Conservation (phyloP, 1,284 basidiomycete genomes). For the Cutaneotrichosporon sp. region DNA sequence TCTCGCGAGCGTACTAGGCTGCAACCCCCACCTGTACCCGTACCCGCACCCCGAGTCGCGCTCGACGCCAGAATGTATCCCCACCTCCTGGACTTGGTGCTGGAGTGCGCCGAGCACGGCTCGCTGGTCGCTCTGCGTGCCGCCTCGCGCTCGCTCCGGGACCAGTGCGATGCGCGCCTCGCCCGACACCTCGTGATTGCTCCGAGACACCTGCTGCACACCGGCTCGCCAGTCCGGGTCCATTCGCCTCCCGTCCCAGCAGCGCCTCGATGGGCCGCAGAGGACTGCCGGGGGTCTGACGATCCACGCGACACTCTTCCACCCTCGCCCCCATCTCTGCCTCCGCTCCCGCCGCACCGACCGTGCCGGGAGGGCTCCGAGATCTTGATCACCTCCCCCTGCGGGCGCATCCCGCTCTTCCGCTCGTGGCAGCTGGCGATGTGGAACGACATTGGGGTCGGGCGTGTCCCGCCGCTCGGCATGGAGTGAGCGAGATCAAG, state of each 20-base stretch:
- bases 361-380: not conserved
- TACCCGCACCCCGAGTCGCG: not conserved
- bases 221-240: not conserved
- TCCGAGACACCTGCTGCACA: not conserved
- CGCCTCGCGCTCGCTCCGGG: not conserved
- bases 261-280: not conserved
- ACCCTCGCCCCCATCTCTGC: not conserved
- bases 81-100: not conserved
- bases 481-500: not conserved
- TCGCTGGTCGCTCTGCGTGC: not conserved
- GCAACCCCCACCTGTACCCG: no score
- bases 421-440: conserved; percentile 4
- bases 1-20: not conserved
- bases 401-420: not conserved
- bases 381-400: not conserved
- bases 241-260: not conserved
- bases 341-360: no score
- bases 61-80: conserved; percentile 2
- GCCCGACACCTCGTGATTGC: not conserved
- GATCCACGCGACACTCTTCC: not conserved
- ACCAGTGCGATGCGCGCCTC: not conserved
- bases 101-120: not conserved
- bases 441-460: not conserved
- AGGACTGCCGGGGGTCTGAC: not conserved
- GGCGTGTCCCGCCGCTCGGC: not conserved